Evolutionary conservation across 73 alveolate species (phyloP), one percentile per base, ranked within the genome.

Genomic region (Blepharisma stoltei): DNA sequence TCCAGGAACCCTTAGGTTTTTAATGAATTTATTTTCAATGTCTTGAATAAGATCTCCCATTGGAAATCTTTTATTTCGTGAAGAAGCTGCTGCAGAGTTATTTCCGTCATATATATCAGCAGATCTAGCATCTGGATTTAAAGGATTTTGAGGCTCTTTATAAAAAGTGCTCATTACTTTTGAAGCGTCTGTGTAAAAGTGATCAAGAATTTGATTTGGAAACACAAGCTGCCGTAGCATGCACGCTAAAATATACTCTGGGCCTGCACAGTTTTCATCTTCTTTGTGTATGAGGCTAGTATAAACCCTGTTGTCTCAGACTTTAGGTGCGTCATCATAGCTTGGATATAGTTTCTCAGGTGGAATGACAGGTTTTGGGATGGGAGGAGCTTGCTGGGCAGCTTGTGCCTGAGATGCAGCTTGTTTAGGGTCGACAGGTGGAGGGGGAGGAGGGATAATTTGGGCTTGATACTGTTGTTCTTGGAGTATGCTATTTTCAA

Each of bases 1-100:
- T 3, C 98, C 98, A 7, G 98, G 98, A 38, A 86, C 78, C 20
- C 77, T 82, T 37, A 90, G 65, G 43, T 88, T 67, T n/a, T 67
- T 67, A 43, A 81, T 18, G 25, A 69, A 14, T 18, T 69, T 18
- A 9, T 69, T 69, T 44, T 69, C 79, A 23, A 69, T 53, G 1
- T 44, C 79, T 18, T n/a, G n/a, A 14, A 69, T 25, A 8, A 14
- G 14, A 14, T 14, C 18, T 8, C 73, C 73, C 23, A 18, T 14
- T 60, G 38, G 18, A 5, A 60, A 60, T 8, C 49, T 20, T 11
- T 25, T 18, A 38, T 60, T 5, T 60, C 46, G 38, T 18, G 73
- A 14, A 5, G 73, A 14, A 8, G 46, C 23, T 20, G 14, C 73
- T 25, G 73, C 73, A 60, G 23, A n/a, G 46, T 60, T 60, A 8